A percentile compares a stretch with the other conserved stretches of the same genome.
Evolutionary conservation across 345 rosid genomes (phyloP).

Genomic region (Firmiana major): DNA sequence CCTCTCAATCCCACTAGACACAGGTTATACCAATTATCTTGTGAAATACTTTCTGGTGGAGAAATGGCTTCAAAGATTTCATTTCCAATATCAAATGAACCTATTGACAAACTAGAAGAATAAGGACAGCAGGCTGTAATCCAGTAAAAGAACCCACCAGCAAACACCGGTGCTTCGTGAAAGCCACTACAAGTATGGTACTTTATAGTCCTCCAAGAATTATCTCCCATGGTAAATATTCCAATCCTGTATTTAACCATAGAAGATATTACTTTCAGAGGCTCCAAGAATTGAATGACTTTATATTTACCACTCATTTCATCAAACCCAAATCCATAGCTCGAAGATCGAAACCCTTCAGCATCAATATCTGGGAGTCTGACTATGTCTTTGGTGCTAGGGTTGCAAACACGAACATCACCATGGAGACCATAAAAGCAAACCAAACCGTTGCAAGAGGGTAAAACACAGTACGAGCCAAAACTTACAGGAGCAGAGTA

Average conservation of each 20-base stretch:
- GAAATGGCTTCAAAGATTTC: slow-evolving; percentile 8
- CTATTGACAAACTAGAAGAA: not conserved
- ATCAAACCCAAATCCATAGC: slow-evolving; percentile 27
- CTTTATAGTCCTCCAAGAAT: slow-evolving; percentile 1
- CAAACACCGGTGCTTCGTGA: slow-evolving; percentile 13
- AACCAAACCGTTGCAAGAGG: slow-evolving; percentile 22
- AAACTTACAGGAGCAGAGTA: not conserved
- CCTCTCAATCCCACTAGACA: not conserved
- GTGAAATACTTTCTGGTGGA: slow-evolving; percentile 1
- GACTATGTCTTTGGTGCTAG: not conserved
- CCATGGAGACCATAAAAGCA: slow-evolving; percentile 15
- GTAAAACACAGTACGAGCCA: slow-evolving; percentile 10
- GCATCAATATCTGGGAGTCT: too few species aligned
- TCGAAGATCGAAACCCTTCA: not conserved
- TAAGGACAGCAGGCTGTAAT: not conserved
- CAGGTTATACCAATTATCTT: not conserved
- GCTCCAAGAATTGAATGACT: slow-evolving; percentile 8
- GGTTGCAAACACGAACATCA: slow-evolving; percentile 16
- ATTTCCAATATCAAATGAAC: slow-evolving; percentile 1
- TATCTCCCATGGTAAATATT: not conserved
- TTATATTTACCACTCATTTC: not conserved
- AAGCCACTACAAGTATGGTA: not conserved
- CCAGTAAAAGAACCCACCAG: slow-evolving; percentile 18
- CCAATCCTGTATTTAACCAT: not conserved
- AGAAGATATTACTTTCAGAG: not conserved